Base-by-base conservation (phyloP, 192 early-diverging fungal genomes). In the Endogone sp. region DNA sequence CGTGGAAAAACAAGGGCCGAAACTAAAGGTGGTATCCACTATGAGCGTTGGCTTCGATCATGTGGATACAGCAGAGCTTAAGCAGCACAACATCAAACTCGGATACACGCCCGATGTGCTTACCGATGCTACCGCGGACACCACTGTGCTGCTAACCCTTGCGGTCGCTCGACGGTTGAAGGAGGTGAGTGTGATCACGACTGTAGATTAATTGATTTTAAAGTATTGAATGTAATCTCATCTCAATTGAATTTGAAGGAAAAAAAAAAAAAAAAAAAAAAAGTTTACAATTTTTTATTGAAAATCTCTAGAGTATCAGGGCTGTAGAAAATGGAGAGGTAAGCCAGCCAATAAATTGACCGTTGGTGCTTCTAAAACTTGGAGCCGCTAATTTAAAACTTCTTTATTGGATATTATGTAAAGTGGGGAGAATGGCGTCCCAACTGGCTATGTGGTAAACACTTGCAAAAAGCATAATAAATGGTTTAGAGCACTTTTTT, bases 81-180 rank as follows among this genome's bases (percentile, higher is more conserved):
- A 84, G 23, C 75, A 77, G 8, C 79, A 83, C 22, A 78, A 78
- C 2, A 74, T 94, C n/a, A 55, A 59, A 21, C 67, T 97, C 4
- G 94, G 94, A 3, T 86, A 91, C 71, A 97, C 95, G 1, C 93
- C 95, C 4, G 90, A 90, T 63, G 95, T 95, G 2, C 79, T 95
- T 44, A 97, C 95, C 0, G 93, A 94, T 65, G 93, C 94, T 0
- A 91, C 90, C 13, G 95, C 95, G 4, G 94, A 95, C 44, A 81
- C 92, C 4, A 88, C 92, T 0, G 82, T 91, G 3, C 79, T 92
- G n/a, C 76, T 97, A 64, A 82, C 90, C 20, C 76, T 97, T 29
- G 84, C 89, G 30, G 90, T 91, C 0, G 77, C 86, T 10, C 84
- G 95, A 29, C 80, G 87, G 29, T 82, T 92, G 59, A 87, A 86